phyloP scores from a whole-genome alignment of 176 grass and related monocot species.

The Tillandsia leiboldiana region DNA sequence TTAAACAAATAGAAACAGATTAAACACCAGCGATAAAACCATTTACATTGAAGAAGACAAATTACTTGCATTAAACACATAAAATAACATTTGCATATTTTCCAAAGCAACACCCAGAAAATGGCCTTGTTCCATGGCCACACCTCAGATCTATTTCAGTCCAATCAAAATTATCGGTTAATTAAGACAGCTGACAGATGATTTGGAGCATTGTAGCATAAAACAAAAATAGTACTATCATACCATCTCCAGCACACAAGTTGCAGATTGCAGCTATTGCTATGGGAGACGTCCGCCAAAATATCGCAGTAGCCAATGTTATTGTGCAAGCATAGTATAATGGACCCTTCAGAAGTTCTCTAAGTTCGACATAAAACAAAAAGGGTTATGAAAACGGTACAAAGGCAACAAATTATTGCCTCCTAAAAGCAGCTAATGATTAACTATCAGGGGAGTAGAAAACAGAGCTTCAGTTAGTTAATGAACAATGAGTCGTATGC shows the following conservation, averaged over 20 bases:
- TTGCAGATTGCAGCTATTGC: slow-evolving; percentile 75
- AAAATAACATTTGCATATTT: background rate
- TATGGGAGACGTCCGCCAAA: slow-evolving; percentile 75
- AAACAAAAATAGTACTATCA: background rate
- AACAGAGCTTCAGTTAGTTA: too few relatives aligned
- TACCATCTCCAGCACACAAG: slow-evolving; percentile 78
- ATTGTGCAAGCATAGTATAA: slow-evolving; percentile 70
- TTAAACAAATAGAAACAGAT: background rate
- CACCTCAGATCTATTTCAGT: background rate
- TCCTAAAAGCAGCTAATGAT: too few relatives aligned
- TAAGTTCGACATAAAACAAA: slow-evolving; percentile 15
- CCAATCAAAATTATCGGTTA: background rate
- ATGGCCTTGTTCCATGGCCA: background rate
- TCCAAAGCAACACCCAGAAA: background rate
- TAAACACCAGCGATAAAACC: background rate
- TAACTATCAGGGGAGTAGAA: too few relatives aligned
- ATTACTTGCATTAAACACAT: background rate
- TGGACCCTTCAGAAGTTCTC: slow-evolving; percentile 81
- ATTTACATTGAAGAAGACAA: background rate
- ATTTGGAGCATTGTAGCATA: background rate
- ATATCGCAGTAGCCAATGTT: slow-evolving; percentile 49
- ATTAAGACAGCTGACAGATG: background rate
- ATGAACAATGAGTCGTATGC: too few relatives aligned
- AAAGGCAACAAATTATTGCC: background rate
- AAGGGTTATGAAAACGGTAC: background rate